Evolutionary conservation across 2,329 filamentous ascomycete species (phyloP), one percentile per base, ranked within the genome.

Genomic region (Aspergillus uvarum): DNA sequence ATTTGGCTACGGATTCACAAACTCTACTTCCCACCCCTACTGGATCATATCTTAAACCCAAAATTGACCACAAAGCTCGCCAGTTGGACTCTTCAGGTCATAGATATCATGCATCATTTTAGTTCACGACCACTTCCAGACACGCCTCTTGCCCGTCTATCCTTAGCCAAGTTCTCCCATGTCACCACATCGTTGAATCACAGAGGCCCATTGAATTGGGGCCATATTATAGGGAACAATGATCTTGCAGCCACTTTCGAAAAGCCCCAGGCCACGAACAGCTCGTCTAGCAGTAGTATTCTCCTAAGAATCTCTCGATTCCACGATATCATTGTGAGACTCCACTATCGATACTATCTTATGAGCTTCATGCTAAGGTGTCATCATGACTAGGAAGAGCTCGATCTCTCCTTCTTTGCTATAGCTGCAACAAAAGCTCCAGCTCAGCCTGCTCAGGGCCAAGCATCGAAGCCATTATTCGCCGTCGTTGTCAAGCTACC

Each of bases 101-200:
- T 54, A 16, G 11, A 49, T 6, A 31, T 8, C 7, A 68, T 68
- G 67, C 56, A 64, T 60, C 51, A 64, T 61, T 48, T 35, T 5
- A 22, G 5, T n/a, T 42, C 57, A n/a, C 64, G 62, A 16, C 56
- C 50, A 5, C 11, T 54, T 21, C 60, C 62, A 6, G 59, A 59
- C 16, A 63, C 62, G 4, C 56, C 65, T 12, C 54, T 68, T 21
- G 63, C 66, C 32, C 69, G 68, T 57, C 60, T 76, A 29, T 60
- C 68, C 8, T 66, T 77, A 14, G 70, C 70, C n/a, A 81, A 80
- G 59, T 81, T 80, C 65, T 81, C 79, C 21, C 75, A 78, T 63
- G 74, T 78, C 16, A 78, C 73, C 5, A 74, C 74, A 4, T 69
- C 74, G 12, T 60, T 70, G 35, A 71, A 74, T 19, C 72, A 75